Evolutionary conservation across 129 eudicot genomes (phyloP).

Genomic region (Centrapalus pauciflorus): DNA sequence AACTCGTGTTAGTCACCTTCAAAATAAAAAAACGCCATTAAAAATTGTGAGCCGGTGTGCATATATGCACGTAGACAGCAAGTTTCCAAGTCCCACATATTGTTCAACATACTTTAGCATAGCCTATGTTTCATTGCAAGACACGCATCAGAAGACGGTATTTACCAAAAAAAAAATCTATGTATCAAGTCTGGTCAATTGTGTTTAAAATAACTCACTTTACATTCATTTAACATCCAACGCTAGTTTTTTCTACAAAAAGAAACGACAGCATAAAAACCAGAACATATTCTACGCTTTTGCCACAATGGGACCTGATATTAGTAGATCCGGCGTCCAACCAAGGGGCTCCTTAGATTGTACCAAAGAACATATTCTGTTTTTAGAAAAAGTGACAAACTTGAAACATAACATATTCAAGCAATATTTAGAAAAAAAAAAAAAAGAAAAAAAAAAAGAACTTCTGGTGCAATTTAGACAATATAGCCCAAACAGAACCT

Average conservation of each 20-base stretch:
- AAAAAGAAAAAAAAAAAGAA: background rate
- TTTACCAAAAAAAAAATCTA: background rate
- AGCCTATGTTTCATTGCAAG: background rate
- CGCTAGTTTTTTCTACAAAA: background rate
- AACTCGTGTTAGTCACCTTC: background rate
- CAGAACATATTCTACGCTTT: background rate
- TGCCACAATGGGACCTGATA: background rate
- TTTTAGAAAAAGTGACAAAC: background rate
- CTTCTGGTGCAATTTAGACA: background rate
- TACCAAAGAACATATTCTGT: background rate
- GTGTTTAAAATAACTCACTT: background rate
- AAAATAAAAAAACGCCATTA: too few species aligned
- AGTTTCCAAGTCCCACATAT: background rate
- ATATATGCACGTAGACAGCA: background rate
- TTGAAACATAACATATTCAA: background rate
- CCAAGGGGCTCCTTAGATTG: background rate
- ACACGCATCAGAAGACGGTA: background rate
- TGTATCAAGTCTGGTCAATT: background rate
- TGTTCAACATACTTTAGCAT: background rate
- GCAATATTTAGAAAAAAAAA: too few species aligned
- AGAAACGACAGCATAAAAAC: background rate
- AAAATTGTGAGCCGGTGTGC: background rate
- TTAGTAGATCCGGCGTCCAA: constrained; percentile 1
- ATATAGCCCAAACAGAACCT: background rate
- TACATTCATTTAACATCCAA: background rate